A percentile compares a stretch with the other conserved stretches of the same genome.
Conservation (phyloP, 163 green algal species). For the Chlorella variabilis region DNA sequence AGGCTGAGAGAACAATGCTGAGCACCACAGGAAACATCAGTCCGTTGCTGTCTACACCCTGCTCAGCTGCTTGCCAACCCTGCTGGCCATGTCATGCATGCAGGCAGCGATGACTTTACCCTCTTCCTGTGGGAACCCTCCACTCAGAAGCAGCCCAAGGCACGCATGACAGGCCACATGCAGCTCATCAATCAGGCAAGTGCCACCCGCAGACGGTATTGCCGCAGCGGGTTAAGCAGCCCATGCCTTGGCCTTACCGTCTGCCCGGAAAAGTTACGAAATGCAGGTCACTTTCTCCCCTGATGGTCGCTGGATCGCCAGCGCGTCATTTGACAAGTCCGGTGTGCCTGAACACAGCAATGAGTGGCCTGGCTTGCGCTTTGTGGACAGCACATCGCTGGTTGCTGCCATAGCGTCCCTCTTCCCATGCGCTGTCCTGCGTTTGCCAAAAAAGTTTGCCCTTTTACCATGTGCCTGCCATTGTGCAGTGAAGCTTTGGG, state of each 20-base stretch:
- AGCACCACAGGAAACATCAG: no score
- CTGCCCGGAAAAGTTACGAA: no score
- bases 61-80: no score
- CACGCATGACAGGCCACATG: constrained; percentile 94
- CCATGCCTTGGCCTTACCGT: no score
- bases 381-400: not conserved
- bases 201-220: not conserved
- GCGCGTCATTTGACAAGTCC: constrained; percentile 96
- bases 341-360: no score
- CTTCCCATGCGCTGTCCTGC: no score
- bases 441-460: no score
- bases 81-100: not conserved
- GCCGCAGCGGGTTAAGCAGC: not conserved
- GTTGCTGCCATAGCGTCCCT: no score
- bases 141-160: constrained; percentile 68
- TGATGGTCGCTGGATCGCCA: constrained; percentile 92
- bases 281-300: constrained; percentile 94
- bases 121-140: constrained; percentile 95
- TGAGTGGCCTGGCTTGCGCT: no score
- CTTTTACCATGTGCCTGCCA: no score
- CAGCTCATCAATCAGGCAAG: constrained; percentile 92
- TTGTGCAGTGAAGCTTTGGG: constrained; percentile 91
- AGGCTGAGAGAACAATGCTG: no score
- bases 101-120: constrained; percentile 97
- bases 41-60: no score